Conservation (phyloP, 2,329 filamentous ascomycete genomes). For the Nemania sp. region DNA sequence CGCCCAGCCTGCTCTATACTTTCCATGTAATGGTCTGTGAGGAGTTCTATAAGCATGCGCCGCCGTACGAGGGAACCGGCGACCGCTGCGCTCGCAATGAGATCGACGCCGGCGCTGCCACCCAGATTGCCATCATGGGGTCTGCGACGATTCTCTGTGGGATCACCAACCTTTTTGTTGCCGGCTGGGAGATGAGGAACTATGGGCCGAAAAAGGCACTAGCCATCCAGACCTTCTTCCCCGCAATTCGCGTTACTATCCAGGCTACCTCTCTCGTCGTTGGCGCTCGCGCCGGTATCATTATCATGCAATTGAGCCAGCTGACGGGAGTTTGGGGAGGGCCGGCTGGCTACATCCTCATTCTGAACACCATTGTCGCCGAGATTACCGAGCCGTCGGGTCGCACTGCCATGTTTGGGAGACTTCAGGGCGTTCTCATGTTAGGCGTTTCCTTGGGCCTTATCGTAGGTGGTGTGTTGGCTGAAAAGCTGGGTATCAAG, state of each 20-base stretch:
- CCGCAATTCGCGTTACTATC: constrained; percentile 63
- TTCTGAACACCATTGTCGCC: constrained; percentile 68
- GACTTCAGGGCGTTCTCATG: constrained; percentile 34
- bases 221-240: constrained; percentile 65
- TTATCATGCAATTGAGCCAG: constrained; percentile 69
- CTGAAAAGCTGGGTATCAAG: constrained; percentile 29
- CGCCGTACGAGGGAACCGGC: constrained; percentile 50
- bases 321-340: constrained; percentile 70
- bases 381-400: constrained; percentile 63
- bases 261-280: constrained; percentile 66
- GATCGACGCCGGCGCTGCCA: constrained; percentile 65
- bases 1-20: constrained; percentile 58
- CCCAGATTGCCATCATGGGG: constrained; percentile 64
- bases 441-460: constrained; percentile 30
- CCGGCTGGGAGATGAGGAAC: constrained; percentile 68
- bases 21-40: constrained; percentile 74
- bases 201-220: constrained; percentile 66
- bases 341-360: constrained; percentile 69
- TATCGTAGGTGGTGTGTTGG: constrained; percentile 30
- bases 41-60: constrained; percentile 64
- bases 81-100: constrained; percentile 63
- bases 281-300: constrained; percentile 62
- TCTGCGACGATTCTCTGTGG: constrained; percentile 69
- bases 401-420: constrained; percentile 66
- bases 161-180: constrained; percentile 68